Conservation (phyloP, 495 filamentous ascomycete species). For the Evansstolkia leycettana region DNA sequence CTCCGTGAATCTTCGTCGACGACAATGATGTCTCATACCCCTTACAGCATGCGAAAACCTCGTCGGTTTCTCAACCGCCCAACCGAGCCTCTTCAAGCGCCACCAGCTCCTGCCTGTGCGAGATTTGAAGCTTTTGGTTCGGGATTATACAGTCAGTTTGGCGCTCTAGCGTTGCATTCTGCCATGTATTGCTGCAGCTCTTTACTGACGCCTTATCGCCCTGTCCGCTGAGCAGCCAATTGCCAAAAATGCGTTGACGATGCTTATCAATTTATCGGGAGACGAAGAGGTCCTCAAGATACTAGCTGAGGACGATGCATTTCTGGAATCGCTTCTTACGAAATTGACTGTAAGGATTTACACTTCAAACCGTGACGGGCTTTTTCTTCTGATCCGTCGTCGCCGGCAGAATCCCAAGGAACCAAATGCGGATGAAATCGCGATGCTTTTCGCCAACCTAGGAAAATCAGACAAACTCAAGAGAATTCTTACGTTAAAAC, state of each 20-base stretch:
- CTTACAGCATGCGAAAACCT: conserved; percentile 65
- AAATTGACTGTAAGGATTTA: conserved; percentile 74
- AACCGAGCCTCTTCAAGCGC: conserved; percentile 74
- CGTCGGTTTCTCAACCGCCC: conserved; percentile 65
- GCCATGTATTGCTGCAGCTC: conserved; percentile 1
- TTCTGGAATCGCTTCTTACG: conserved; percentile 58
- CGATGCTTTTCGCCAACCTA: conserved; percentile 90
- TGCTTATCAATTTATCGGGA: conserved; percentile 80
- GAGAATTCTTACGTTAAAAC: conserved; percentile 51
- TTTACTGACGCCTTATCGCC: conserved; percentile 2
- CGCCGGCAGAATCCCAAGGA: conserved; percentile 52
- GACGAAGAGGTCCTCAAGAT: conserved; percentile 59
- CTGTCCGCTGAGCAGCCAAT: conserved; percentile 47
- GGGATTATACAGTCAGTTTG: conserved; percentile 58
- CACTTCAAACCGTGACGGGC: too few relatives aligned
- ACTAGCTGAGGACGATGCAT: conserved; percentile 68
- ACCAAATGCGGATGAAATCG: conserved; percentile 67
- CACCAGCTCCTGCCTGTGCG: conserved; percentile 67
- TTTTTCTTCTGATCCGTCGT: too few relatives aligned
- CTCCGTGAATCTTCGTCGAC: neutral
- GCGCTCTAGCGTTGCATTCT: neutral
- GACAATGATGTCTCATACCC: conserved; percentile 2
- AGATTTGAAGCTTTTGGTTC: conserved; percentile 79
- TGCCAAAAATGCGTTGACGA: conserved; percentile 82
- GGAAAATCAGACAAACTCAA: conserved; percentile 64